Evolutionary conservation across 768 basidiomycete species (phyloP), one percentile per base, ranked within the genome.

Genomic region (Kwoniella bestiolae): DNA sequence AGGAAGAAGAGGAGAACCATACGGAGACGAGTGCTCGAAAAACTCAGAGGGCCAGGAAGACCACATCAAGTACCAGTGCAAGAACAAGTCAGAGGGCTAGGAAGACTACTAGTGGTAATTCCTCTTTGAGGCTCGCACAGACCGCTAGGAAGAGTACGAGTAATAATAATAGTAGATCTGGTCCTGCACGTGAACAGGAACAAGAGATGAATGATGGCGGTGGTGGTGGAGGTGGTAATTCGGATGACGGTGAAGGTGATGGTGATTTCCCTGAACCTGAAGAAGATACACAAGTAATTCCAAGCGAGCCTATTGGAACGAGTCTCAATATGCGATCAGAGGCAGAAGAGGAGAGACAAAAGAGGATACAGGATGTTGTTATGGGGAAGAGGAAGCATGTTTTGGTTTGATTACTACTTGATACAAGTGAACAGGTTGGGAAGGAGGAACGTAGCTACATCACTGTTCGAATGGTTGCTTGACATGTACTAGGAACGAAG

Each of bases 181-280:
- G 38, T 41, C 38, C 12, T 41, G 2, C 12, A 41, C 11, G 38
- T 14, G 38, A 18, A 9, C n/a, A n/a, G 5, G 29, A 56, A 12
- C 55, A 34, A 56, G 55, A 56, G 3, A 23, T 21, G 14, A 34
- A 34, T 21, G 21, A 34, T n/a, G 34, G 6, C 16, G 32, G 38
- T 14, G 38, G 18, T 41, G 9, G 8, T 41, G 38, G 12, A 41
- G 11, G 18, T 41, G 38, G 38, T 14, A 4, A 14, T 2, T 11
- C 8, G 38, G 38, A 14, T 11, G 5, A 41, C 38, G 38, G 38
- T 41, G 14, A 56, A 18, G 38, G 35, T 25, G 38, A 55, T 34
- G 47, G 29, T 21, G 34, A 56, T 56, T 41, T 56, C 25, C 34
- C 55, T 8, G 55, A 56, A 41, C 26, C 55, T 18, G 38, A 41